A percentile compares a stretch with the other conserved stretches of the same genome.
These are phyloP conservation scores for Aaosphaeria pasadenensis DNA, from an alignment of 2,329 filamentous ascomycete genomes.

Conservation along the genomic window DNA sequence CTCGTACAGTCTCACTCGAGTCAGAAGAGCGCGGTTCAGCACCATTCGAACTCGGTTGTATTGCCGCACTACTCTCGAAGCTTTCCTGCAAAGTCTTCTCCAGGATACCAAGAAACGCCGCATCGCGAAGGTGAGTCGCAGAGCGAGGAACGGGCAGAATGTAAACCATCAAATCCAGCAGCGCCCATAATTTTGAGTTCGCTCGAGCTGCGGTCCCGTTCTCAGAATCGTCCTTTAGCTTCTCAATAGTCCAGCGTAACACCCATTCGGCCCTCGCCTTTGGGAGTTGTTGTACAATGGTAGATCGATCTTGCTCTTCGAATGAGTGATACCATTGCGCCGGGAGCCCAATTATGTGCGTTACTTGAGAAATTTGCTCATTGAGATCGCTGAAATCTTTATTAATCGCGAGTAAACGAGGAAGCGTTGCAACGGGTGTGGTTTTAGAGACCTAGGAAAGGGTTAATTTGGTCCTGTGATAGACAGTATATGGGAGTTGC, in stretches of 20 bases:
- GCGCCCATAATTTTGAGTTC: slow-evolving; percentile 51
- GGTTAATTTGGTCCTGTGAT: no score
- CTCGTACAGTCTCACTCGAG: slow-evolving; percentile 24
- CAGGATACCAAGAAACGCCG: slow-evolving; percentile 65
- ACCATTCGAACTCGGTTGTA: slow-evolving; percentile 2
- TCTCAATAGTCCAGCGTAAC: slow-evolving; percentile 64
- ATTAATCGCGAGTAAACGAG: slow-evolving; percentile 39
- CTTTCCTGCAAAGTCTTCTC: slow-evolving; percentile 63
- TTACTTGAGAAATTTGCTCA: slow-evolving; percentile 40
- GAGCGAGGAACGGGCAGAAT: slow-evolving; percentile 67
- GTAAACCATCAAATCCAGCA: slow-evolving; percentile 60
- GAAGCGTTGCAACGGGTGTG: slow-evolving; percentile 28
- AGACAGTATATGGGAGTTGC: no score
- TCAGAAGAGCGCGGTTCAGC: slow-evolving; percentile 17
- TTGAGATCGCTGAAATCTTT: slow-evolving; percentile 34
- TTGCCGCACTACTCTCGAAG: slow-evolving; percentile 15
- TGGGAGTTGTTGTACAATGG: slow-evolving; percentile 13
- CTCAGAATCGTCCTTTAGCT: slow-evolving; percentile 46
- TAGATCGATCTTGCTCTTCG: slow-evolving; percentile 7
- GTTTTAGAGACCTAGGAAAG: neutral
- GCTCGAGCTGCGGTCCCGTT: slow-evolving; percentile 38
- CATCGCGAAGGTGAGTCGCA: slow-evolving; percentile 68
- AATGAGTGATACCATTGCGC: slow-evolving; percentile 19
- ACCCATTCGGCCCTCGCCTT: slow-evolving; percentile 60
- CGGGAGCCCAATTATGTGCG: slow-evolving; percentile 39